Conservation (phyloP, 257 asterid species). For the Nicotiana attenuata region DNA sequence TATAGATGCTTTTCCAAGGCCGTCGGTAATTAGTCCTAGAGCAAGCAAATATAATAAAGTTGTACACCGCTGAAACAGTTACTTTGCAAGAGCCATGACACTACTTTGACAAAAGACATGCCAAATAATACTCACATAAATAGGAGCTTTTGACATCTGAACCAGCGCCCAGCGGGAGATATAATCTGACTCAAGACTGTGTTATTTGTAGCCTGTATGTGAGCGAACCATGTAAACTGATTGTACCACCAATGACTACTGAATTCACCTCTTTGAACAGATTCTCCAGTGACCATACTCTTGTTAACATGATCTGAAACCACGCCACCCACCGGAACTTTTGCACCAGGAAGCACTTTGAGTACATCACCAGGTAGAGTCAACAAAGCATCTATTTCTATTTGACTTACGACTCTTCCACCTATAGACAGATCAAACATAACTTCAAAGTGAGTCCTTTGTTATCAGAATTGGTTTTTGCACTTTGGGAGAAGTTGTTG, state of each 20-base stretch:
- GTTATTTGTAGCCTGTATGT: slow-evolving; percentile 67
- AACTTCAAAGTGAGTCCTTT: neutral
- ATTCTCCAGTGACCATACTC: slow-evolving; percentile 98
- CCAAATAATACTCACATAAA: slow-evolving; percentile 67
- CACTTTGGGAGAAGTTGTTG: neutral
- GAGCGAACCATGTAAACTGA: slow-evolving; percentile 55
- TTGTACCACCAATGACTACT: slow-evolving; percentile 83
- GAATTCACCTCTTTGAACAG: slow-evolving; percentile 70
- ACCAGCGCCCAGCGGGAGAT: slow-evolving; percentile 95
- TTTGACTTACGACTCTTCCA: slow-evolving; percentile 71
- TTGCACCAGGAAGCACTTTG: slow-evolving; percentile 90
- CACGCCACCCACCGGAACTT: slow-evolving; percentile 81
- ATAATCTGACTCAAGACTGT: slow-evolving; percentile 96
- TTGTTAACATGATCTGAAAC: slow-evolving; percentile 91
- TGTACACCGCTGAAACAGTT: neutral
- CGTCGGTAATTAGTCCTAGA: neutral
- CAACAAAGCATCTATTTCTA: slow-evolving; percentile 84
- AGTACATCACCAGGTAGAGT: slow-evolving; percentile 85
- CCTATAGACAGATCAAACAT: slow-evolving; percentile 35
- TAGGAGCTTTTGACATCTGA: slow-evolving; percentile 99
- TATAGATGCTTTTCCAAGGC: neutral
- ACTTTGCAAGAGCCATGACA: neutral
- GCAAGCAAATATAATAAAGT: neutral
- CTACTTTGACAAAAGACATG: neutral
- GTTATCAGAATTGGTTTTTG: too few species aligned